Evolutionary conservation across 495 filamentous ascomycete species (phyloP).

Genomic region (Penicillium arizonense): DNA sequence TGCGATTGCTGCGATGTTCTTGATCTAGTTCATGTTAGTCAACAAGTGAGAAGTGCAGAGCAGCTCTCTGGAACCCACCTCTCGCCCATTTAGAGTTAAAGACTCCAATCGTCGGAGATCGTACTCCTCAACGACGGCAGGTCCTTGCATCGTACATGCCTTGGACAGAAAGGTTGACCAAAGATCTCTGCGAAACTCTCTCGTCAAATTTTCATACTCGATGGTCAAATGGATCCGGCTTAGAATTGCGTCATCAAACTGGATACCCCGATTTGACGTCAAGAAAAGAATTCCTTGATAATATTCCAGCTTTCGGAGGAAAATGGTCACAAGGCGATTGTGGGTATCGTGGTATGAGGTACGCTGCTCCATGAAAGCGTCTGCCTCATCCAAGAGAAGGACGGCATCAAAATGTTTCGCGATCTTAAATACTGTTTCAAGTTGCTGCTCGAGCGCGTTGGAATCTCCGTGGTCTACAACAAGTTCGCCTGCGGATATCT

Average conservation of each 20-base stretch:
- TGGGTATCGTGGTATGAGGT: slow-evolving; percentile 20
- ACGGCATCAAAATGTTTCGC: slow-evolving; percentile 30
- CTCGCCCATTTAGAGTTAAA: slow-evolving; percentile 23
- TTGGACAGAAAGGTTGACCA: slow-evolving; percentile 18
- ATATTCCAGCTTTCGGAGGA: slow-evolving; percentile 57
- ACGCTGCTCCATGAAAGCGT: slow-evolving; percentile 37
- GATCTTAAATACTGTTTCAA: slow-evolving; percentile 25
- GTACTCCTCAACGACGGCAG: slow-evolving; percentile 12
- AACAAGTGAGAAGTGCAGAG: slow-evolving; percentile 5
- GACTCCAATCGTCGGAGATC: slow-evolving; percentile 16
- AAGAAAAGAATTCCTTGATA: slow-evolving; percentile 42
- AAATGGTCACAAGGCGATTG: slow-evolving; percentile 36
- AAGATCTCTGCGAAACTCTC: slow-evolving; percentile 18
- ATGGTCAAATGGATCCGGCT: slow-evolving; percentile 43
- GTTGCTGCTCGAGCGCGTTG: slow-evolving; percentile 17
- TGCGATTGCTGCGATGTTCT: slow-evolving; percentile 20
- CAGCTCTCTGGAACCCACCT: slow-evolving; percentile 13
- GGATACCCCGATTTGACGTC: slow-evolving; percentile 26
- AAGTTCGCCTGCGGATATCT: slow-evolving; percentile 24
- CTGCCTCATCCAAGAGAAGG: slow-evolving; percentile 45
- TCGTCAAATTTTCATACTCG: slow-evolving; percentile 36
- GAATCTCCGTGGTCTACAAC: slow-evolving; percentile 18
- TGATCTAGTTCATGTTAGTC: slow-evolving; percentile 18
- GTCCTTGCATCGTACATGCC: slow-evolving; percentile 15
- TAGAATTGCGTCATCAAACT: slow-evolving; percentile 44